A percentile compares a stretch with the other conserved stretches of the same genome.
These are phyloP conservation scores for Hyphodiscus hymeniophilus DNA, from an alignment of 495 filamentous ascomycete species.

Conservation along the genomic window DNA sequence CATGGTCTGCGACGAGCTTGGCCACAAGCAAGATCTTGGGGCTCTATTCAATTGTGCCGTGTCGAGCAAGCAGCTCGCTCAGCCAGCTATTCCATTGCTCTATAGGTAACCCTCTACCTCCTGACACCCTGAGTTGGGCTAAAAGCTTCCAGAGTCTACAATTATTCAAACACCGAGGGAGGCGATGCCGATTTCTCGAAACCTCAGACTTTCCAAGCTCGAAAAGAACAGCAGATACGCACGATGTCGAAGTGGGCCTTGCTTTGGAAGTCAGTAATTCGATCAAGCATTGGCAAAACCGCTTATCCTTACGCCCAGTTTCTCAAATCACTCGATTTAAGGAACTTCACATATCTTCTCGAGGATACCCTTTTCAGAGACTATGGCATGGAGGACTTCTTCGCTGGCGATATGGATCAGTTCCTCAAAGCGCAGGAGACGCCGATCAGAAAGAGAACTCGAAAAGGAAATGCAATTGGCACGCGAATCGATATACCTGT, in stretches of 20 bases:
- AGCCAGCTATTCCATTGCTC: constrained; percentile 49
- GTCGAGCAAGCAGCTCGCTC: constrained; percentile 40
- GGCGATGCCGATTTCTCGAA: constrained; percentile 18
- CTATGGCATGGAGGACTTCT: constrained; percentile 37
- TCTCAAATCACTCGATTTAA: constrained; percentile 52
- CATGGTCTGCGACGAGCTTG: constrained; percentile 50
- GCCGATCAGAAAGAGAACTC: constrained; percentile 19
- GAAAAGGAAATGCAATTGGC: constrained; percentile 6
- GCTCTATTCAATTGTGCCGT: constrained; percentile 49
- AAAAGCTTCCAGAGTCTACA: constrained; percentile 6
- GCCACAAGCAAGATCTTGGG: constrained; percentile 40
- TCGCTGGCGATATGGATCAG: constrained; percentile 36
- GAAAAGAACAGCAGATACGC: constrained; percentile 28
- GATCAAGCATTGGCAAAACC: constrained; percentile 56
- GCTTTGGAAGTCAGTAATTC: constrained; percentile 61
- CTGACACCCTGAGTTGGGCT: not conserved
- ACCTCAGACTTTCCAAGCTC: constrained; percentile 16
- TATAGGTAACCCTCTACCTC: constrained; percentile 43
- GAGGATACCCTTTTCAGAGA: constrained; percentile 38
- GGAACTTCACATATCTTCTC: constrained; percentile 50
- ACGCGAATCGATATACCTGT: constrained; percentile 12
- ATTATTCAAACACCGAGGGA: constrained; percentile 6
- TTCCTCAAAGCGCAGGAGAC: constrained; percentile 17
- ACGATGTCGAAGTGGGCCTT: constrained; percentile 41
- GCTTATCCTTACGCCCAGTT: constrained; percentile 63